Conservation (phyloP, 1,284 basidiomycete species). For the Farysia itapuensis region DNA sequence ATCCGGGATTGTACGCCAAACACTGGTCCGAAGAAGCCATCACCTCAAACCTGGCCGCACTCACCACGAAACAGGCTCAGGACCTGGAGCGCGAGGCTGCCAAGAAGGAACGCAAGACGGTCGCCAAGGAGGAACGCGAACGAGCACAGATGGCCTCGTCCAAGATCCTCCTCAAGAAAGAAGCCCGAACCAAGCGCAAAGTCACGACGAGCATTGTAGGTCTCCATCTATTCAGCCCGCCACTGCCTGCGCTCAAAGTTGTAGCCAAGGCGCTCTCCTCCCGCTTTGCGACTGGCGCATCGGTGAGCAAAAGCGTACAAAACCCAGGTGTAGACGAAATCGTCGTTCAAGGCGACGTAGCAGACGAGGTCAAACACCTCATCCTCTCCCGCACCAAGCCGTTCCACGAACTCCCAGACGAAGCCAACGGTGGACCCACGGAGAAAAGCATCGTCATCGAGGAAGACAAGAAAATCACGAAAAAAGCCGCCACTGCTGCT, state of each 20-base stretch:
- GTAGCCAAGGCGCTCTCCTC: constrained; percentile 57
- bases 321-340: constrained; percentile 57
- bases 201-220: constrained; percentile 54
- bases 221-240: constrained; percentile 55
- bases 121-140: constrained; percentile 56
- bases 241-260: constrained; percentile 54
- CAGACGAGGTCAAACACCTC: constrained; percentile 49
- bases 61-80: constrained; percentile 55
- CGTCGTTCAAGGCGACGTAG: constrained; percentile 58
- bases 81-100: constrained; percentile 53
- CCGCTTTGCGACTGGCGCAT: constrained; percentile 55
- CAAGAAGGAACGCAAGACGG: constrained; percentile 57
- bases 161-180: constrained; percentile 51
- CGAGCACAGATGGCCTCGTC: constrained; percentile 43
- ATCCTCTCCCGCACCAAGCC: constrained; percentile 50
- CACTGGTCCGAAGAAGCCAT: constrained; percentile 55
- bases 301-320: constrained; percentile 53
- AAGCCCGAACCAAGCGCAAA: constrained; percentile 56
- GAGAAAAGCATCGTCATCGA: constrained; percentile 55
- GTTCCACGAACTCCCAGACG: constrained; percentile 51
- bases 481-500: constrained; percentile 34
- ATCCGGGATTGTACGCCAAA: constrained; percentile 39
- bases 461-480: constrained; percentile 50
- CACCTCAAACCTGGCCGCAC: constrained; percentile 43
- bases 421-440: constrained; percentile 41